phyloP scores from a whole-genome alignment of 352 stramenopile genomes.

The Pythium pectinolyticum region DNA sequence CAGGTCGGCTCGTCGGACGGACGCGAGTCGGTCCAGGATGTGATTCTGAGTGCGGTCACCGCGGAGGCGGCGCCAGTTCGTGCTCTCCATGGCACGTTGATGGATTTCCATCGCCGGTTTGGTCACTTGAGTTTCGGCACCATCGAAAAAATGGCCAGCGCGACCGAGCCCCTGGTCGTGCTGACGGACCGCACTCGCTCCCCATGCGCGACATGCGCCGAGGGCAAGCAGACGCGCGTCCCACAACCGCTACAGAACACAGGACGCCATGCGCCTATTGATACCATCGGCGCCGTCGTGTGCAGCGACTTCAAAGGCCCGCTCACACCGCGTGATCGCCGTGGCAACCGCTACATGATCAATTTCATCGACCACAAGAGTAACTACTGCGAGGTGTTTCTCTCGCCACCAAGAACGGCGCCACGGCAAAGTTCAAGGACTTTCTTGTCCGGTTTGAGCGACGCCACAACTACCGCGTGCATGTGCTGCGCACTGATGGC shows the following conservation, averaged over 20 bases:
- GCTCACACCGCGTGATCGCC: slow-evolving; percentile 9
- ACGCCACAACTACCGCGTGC: slow-evolving; percentile 5
- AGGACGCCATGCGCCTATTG: slow-evolving; percentile 4
- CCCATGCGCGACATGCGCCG: slow-evolving; percentile 17
- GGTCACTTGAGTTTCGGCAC: slow-evolving; percentile 15
- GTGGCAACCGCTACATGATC: slow-evolving; percentile 15
- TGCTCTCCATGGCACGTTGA: slow-evolving; percentile 13
- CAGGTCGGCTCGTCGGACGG: no score
- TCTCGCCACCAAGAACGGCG: slow-evolving; percentile 18
- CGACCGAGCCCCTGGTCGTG: no score
- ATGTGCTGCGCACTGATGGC: slow-evolving; percentile 18
- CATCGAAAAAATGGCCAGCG: slow-evolving; percentile 10
- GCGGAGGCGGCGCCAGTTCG: no score
- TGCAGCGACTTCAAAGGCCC: slow-evolving; percentile 26
- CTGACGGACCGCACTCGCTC: no score
- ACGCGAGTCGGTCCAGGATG: no score
- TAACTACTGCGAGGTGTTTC: slow-evolving; percentile 17
- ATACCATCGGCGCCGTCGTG: slow-evolving; percentile 9
- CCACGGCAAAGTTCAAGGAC: slow-evolving; percentile 18
- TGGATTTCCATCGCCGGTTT: slow-evolving; percentile 11
- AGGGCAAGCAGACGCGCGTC: slow-evolving; percentile 18
- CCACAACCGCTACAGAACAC: slow-evolving; percentile 14
- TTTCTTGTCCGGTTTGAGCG: slow-evolving; percentile 16
- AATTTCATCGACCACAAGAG: slow-evolving; percentile 23
- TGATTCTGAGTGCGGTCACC: no score